phyloP scores from a whole-genome alignment of 352 stramenopile genomes.

The Blastocystis sp. region DNA sequence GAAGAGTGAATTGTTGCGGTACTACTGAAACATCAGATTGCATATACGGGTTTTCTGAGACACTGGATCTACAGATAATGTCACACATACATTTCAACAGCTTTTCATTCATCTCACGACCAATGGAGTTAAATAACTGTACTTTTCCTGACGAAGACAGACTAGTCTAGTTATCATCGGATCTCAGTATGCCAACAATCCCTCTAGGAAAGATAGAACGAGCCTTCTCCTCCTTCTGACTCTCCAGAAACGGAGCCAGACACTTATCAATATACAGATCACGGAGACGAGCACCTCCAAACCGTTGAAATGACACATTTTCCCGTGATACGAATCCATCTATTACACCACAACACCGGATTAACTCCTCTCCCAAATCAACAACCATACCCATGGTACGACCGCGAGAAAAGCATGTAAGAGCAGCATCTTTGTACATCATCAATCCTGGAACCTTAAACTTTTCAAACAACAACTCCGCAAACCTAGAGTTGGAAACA shows the following conservation, averaged over 20 bases:
- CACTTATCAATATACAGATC: constrained; percentile 7
- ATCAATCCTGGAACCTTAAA: constrained; percentile 79
- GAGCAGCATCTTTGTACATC: constrained; percentile 77
- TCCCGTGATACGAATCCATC: constrained; percentile 74
- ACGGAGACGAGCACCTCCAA: background rate
- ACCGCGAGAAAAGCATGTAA: constrained; percentile 78
- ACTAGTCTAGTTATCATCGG: background rate
- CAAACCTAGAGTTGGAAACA: constrained; percentile 71
- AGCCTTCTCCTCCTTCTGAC: background rate
- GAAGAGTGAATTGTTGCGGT: background rate
- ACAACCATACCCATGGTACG: constrained; percentile 74
- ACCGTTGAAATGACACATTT: constrained; percentile 34
- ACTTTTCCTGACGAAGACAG: background rate
- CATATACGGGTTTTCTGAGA: constrained; percentile 47
- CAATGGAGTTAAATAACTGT: constrained; percentile 3
- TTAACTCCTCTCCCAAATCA: constrained; percentile 75
- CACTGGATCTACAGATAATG: background rate
- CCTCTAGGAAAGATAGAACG: background rate
- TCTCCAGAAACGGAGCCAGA: background rate
- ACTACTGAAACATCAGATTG: background rate
- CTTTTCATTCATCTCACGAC: constrained; percentile 35
- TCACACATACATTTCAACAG: background rate
- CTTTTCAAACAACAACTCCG: constrained; percentile 82
- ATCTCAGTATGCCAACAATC: background rate
- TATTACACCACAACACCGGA: constrained; percentile 76